A percentile compares a stretch with the other conserved stretches of the same genome.
Evolutionary conservation across 805 yeast genomes (phyloP).

Genomic region (Pichia membranifaciens): DNA sequence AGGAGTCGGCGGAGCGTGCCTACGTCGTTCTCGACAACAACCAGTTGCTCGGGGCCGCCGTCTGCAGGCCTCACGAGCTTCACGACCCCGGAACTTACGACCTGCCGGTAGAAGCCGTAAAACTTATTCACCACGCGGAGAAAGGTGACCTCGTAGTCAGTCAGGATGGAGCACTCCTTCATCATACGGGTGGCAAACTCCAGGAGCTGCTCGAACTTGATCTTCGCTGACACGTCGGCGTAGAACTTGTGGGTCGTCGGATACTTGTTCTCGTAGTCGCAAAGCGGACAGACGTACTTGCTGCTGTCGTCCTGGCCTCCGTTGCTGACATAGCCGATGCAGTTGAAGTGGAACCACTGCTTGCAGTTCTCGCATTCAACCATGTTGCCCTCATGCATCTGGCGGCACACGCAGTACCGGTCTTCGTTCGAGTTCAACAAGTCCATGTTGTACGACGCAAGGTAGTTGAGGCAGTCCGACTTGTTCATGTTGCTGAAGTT

Average conservation of each 20-base stretch:
- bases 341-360: conserved; percentile 66
- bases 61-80: not conserved
- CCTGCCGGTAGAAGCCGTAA: not conserved
- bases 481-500: conserved; percentile 6
- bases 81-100: not conserved
- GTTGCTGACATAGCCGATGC: conserved; percentile 38
- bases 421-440: conserved; percentile 17
- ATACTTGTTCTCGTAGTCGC: conserved; percentile 34
- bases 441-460: conserved; percentile 11
- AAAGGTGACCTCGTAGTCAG: conserved; percentile 2
- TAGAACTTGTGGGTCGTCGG: conserved; percentile 18
- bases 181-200: conserved; percentile 2
- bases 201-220: conserved; percentile 3
- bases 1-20: not conserved
- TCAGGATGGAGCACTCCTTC: not conserved
- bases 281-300: conserved; percentile 48
- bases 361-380: conserved; percentile 64
- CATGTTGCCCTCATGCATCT: conserved; percentile 54
- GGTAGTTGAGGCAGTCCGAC: conserved; percentile 8
- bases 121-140: conserved; percentile 1
- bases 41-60: not conserved
- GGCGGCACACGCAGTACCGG: conserved; percentile 57
- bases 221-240: not conserved
- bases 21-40: not conserved
- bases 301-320: conserved; percentile 29